phyloP scores from a whole-genome alignment of 257 asterid genomes.

The Henckelia pumila region DNA sequence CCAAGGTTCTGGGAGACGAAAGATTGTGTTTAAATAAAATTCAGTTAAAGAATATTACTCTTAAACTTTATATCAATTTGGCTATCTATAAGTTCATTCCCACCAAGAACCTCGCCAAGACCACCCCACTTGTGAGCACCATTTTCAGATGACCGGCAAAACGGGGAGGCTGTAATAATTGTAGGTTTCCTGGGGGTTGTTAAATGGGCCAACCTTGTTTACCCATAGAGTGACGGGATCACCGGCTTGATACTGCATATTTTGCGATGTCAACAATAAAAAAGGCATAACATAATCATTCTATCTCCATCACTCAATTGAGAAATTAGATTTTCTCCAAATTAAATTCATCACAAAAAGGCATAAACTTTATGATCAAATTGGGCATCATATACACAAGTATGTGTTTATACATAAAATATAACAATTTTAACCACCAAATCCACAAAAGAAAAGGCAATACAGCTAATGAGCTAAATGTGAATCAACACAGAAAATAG shows the following conservation, averaged over 20 bases:
- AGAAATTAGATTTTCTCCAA: conserved; percentile 19
- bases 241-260: conserved; percentile 58
- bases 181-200: conserved; percentile 82
- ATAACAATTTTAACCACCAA: background rate
- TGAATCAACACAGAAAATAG: background rate
- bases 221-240: conserved; percentile 66
- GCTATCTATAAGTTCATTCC: conserved; percentile 73
- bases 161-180: conserved; percentile 74
- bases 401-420: background rate
- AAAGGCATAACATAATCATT: conserved; percentile 20
- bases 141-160: conserved; percentile 49
- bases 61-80: conserved; percentile 63
- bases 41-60: conserved; percentile 39
- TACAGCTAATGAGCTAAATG: background rate
- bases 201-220: conserved; percentile 75
- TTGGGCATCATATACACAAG: background rate
- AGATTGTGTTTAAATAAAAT: conserved; percentile 18
- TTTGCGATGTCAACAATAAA: conserved; percentile 7
- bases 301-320: conserved; percentile 6
- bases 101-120: conserved; percentile 73
- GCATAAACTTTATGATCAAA: conserved; percentile 19
- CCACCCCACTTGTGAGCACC: conserved; percentile 65
- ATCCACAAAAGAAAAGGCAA: background rate
- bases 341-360: background rate
- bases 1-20: background rate